phyloP scores from a whole-genome alignment of 148 eudicot genomes.

The Chenopodium formosanum region DNA sequence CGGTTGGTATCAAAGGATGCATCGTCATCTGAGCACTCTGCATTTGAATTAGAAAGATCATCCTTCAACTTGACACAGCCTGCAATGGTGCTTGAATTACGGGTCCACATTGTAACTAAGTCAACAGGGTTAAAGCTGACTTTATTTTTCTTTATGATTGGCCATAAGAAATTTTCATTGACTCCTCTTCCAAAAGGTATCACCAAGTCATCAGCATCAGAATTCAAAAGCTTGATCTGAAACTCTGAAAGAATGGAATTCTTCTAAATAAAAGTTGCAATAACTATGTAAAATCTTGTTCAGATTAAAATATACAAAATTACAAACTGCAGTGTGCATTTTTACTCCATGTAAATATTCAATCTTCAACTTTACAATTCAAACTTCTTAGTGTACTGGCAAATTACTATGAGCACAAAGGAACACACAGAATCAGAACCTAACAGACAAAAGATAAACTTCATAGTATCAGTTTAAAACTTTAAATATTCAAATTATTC shows the following conservation, averaged over 20 bases:
- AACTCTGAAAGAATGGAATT: constrained; percentile 27
- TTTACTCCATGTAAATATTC: background rate
- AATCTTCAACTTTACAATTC: background rate
- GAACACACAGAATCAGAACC: constrained; percentile 5
- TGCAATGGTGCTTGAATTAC: constrained; percentile 40
- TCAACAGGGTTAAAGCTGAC: constrained; percentile 7
- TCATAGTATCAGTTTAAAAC: background rate
- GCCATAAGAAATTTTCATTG: background rate
- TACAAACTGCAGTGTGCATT: too few relatives aligned
- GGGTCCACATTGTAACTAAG: constrained; percentile 40
- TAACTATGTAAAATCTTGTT: background rate
- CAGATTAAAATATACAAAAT: too few relatives aligned
- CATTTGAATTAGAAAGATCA: constrained; percentile 24
- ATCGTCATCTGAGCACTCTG: constrained; percentile 60
- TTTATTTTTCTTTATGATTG: constrained; percentile 11
- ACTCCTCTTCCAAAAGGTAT: constrained; percentile 11
- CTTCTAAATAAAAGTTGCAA: constrained; percentile 1
- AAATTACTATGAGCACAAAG: background rate
- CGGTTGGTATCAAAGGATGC: constrained; percentile 41
- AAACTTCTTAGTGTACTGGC: background rate
- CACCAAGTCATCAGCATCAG: constrained; percentile 6
- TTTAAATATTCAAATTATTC: background rate
- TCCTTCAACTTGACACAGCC: constrained; percentile 35
- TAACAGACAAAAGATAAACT: background rate
- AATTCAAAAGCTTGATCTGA: constrained; percentile 19